Evolutionary conservation across 208 protist species (phyloP), one percentile per base, ranked within the genome.

Genomic region (Leishmania martiniquensis): DNA sequence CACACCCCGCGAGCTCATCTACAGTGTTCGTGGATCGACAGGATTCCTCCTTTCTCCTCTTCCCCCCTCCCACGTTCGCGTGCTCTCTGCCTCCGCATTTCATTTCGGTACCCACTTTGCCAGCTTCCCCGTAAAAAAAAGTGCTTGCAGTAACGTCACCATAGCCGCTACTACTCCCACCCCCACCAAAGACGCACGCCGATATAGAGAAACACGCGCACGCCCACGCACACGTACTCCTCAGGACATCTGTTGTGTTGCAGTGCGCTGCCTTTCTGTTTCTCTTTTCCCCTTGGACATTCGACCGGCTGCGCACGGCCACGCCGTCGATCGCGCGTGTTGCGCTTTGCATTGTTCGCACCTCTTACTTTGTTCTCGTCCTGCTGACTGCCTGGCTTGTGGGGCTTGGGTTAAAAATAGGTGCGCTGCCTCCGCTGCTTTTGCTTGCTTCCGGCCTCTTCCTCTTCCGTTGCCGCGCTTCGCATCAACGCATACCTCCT

Each of bases 401-500:
- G 62, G 13, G 37, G 20, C 17, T 68, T 32, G n/a, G 63, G 39
- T 17, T 45, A 25, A 6, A 39, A 39, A 68, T 68, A 49, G 39
- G 63, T 68, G 63, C 47, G 63, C 34, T 39, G 17, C 39, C 63
- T 49, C 63, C 47, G 63, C 39, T 68, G 63, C 63, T 68, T 68
- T 45, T 68, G 60, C 60, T 66, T 68, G 55, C 39, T 68, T 45
- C 63, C 22, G 25, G 6, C 39, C 25, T 68, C 22, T 32, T 68
- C 20, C 60, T n/a, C 20, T 34, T n/a, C 22, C 63, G 63, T 39
- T 68, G 63, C 29, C 39, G 39, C 39, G 39, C 39, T 29, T 44
- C 32, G 63, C 6, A 68, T 68, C 63, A 44, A 67, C 17, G 42
- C 62, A 6, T 12, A 39, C 5, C 9, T n/a, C 3, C 22, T 29